Conservation (phyloP, 2,329 filamentous ascomycete genomes). For the Coleophoma cylindrospora region DNA sequence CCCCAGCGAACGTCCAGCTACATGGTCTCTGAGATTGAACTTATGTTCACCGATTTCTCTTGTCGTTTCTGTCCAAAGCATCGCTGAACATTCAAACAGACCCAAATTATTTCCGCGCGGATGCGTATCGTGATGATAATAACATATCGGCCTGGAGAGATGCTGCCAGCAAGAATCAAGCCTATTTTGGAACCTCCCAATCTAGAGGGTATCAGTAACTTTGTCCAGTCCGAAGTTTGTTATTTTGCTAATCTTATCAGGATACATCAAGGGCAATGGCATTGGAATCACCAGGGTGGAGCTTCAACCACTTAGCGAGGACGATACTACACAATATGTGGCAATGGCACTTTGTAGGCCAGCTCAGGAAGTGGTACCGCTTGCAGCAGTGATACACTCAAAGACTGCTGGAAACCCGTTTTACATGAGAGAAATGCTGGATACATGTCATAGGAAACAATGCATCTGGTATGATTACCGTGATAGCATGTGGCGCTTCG, state of each 20-base stretch:
- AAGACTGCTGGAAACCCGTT: slow-evolving; percentile 88
- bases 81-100: slow-evolving; percentile 14
- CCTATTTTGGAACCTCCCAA: slow-evolving; percentile 49
- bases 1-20: no score
- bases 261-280: slow-evolving; percentile 31
- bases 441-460: slow-evolving; percentile 77
- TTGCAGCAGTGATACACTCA: slow-evolving; percentile 82
- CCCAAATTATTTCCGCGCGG: slow-evolving; percentile 71
- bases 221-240: slow-evolving; percentile 12
- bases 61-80: no score
- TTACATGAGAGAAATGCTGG: slow-evolving; percentile 86
- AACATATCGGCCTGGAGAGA: slow-evolving; percentile 66
- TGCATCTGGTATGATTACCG: slow-evolving; percentile 91
- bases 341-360: slow-evolving; percentile 73
- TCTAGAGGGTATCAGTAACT: slow-evolving; percentile 41
- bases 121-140: slow-evolving; percentile 78
- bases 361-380: slow-evolving; percentile 66
- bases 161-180: slow-evolving; percentile 49
- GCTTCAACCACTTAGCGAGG: slow-evolving; percentile 69
- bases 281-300: slow-evolving; percentile 63
- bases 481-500: slow-evolving; percentile 76
- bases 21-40: no score
- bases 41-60: no score
- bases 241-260: slow-evolving; percentile 20
- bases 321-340: slow-evolving; percentile 79